Conservation (phyloP, 73 alveolate species). For the Paramecium octaurelia region DNA sequence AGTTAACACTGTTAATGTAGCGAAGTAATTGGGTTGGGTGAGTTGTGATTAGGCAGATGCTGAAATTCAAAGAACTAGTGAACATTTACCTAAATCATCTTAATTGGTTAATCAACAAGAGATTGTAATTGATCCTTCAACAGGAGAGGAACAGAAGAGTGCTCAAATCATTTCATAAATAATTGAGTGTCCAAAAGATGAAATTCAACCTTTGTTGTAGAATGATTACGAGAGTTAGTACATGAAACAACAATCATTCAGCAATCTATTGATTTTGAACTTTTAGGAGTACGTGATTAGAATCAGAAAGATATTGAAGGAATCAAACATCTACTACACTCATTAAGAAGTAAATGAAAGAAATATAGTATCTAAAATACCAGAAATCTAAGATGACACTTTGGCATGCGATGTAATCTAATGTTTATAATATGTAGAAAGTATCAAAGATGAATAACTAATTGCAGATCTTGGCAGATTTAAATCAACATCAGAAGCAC, state of each 20-base stretch:
- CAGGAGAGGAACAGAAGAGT: background rate
- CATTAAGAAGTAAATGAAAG: conserved; percentile 23
- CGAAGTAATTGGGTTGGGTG: conserved; percentile 33
- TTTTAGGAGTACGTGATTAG: conserved; percentile 28
- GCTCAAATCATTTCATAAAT: background rate
- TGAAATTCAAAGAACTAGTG: conserved; percentile 45
- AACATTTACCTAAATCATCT: conserved; percentile 26
- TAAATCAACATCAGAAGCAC: conserved; percentile 1
- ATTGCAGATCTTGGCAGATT: conserved; percentile 16
- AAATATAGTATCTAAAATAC: conserved; percentile 17
- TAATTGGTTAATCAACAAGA: background rate
- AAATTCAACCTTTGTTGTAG: background rate
- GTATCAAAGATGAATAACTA: background rate
- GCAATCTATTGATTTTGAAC: background rate
- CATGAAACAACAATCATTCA: background rate
- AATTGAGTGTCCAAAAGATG: background rate
- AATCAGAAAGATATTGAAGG: conserved; percentile 5
- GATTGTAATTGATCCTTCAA: background rate
- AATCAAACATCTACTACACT: background rate
- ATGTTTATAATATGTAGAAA: background rate
- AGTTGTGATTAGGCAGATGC: conserved; percentile 13
- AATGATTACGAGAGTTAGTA: background rate
- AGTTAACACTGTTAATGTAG: conserved; percentile 13
- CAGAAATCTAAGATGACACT: background rate
- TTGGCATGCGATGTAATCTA: background rate